phyloP scores from a whole-genome alignment of 805 yeast genomes.

The Spathaspora girioi region DNA sequence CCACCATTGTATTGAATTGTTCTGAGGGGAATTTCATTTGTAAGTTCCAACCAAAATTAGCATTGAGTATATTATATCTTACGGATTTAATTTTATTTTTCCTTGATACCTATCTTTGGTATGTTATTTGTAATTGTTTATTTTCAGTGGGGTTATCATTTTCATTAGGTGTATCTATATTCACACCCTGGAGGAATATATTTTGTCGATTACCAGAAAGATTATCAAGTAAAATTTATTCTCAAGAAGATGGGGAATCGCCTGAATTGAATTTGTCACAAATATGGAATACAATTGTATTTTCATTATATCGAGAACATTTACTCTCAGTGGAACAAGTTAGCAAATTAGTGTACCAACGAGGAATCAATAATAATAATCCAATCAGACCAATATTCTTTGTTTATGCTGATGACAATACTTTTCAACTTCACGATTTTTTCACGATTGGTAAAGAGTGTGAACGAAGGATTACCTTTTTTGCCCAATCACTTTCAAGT shows the following conservation, averaged over 20 bases:
- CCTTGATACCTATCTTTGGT: conserved; percentile 40
- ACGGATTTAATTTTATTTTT: conserved; percentile 32
- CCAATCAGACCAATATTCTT: conserved; percentile 44
- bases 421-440: conserved; percentile 31
- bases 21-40: conserved; percentile 23
- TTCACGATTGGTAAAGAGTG: conserved; percentile 47
- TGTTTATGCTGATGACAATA: conserved; percentile 45
- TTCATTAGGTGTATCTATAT: conserved; percentile 28
- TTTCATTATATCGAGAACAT: conserved; percentile 36
- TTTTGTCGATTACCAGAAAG: conserved; percentile 34
- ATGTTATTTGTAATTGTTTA: conserved; percentile 32
- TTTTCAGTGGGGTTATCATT: conserved; percentile 31
- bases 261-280: conserved; percentile 14
- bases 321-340: conserved; percentile 40
- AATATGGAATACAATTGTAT: conserved; percentile 25
- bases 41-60: conserved; percentile 22
- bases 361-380: conserved; percentile 19
- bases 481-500: conserved; percentile 51
- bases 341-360: conserved; percentile 24
- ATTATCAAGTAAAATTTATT: conserved; percentile 22
- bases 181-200: conserved; percentile 37
- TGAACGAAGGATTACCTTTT: conserved; percentile 48
- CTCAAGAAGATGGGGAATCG: conserved; percentile 8
- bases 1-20: conserved; percentile 22
- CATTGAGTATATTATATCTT: conserved; percentile 20